Percentiles rank a stretch among this genome's conserved stretches.
phyloP scores from a whole-genome alignment of 2,329 filamentous ascomycete genomes.

The Dactylellina leptospora region DNA sequence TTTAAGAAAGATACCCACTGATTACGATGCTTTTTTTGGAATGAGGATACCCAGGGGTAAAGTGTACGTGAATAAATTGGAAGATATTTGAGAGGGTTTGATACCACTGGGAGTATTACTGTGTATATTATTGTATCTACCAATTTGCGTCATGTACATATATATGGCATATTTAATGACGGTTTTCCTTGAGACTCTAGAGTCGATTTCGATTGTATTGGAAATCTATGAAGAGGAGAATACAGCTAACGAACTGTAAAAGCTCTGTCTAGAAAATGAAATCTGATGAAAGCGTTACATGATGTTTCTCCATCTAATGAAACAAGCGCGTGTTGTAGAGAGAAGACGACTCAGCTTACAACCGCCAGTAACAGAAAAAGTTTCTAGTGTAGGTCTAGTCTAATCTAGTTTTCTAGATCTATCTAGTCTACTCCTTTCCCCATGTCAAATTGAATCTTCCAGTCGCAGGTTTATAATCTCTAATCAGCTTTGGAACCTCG shows the following conservation, averaged over 20 bases:
- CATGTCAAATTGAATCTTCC: slow-evolving; percentile 83
- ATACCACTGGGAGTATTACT: not conserved
- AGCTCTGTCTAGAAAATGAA: not conserved
- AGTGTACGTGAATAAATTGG: no score
- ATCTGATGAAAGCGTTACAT: not conserved
- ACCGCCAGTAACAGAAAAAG: not conserved
- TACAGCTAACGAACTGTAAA: not conserved
- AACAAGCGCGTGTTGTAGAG: not conserved
- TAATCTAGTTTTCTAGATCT: slow-evolving; percentile 15
- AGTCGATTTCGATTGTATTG: not conserved
- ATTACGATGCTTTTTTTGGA: slow-evolving; percentile 7
- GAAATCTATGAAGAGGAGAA: slow-evolving; percentile 2
- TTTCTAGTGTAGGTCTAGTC: not conserved
- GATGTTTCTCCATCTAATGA: not conserved
- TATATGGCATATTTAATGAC: not conserved
- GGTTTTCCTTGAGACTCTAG: not conserved
- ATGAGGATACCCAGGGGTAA: slow-evolving; percentile 14
- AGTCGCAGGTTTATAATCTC: slow-evolving; percentile 77
- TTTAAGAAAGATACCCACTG: slow-evolving; percentile 20
- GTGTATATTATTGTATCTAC: slow-evolving; percentile 8
- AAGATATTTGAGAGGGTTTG: no score
- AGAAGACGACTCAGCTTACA: no score
- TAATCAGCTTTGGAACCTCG: slow-evolving; percentile 75
- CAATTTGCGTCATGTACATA: not conserved
- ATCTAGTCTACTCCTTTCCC: slow-evolving; percentile 69